phyloP scores from a whole-genome alignment of 129 eudicot genomes.

The Tagetes patula region DNA sequence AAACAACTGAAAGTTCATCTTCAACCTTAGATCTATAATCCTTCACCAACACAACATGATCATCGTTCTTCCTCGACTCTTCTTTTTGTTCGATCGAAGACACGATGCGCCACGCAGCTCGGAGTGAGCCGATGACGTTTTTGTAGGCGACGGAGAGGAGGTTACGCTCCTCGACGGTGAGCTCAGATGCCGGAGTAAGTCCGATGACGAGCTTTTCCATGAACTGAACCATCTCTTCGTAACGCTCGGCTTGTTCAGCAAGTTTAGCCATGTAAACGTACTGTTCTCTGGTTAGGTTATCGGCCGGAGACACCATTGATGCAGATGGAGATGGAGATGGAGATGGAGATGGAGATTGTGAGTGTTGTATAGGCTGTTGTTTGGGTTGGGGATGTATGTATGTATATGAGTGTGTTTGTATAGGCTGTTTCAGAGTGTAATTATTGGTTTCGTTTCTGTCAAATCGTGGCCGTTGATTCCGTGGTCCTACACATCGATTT shows the following conservation, averaged over 20 bases:
- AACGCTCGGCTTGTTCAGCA: conserved; percentile 57
- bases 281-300: conserved; percentile 42
- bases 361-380: too few species aligned
- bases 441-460: not conserved
- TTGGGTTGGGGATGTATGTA: conserved; percentile 4
- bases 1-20: conserved; percentile 44
- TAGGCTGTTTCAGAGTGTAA: conserved; percentile 18
- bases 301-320: conserved; percentile 27
- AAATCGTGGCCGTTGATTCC: conserved; percentile 18
- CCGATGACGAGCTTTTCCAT: conserved; percentile 53
- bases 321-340: not conserved
- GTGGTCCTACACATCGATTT: not conserved
- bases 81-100: conserved; percentile 44
- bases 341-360: not conserved
- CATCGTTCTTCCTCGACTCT: conserved; percentile 56
- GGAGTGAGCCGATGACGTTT: conserved; percentile 43
- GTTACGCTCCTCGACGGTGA: conserved; percentile 61
- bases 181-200: conserved; percentile 43
- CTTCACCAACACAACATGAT: conserved; percentile 50
- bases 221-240: conserved; percentile 63
- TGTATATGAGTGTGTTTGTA: not conserved
- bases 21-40: conserved; percentile 61
- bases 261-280: conserved; percentile 52
- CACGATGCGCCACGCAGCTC: conserved; percentile 47
- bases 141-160: conserved; percentile 47